These are phyloP conservation scores for Cutaneotrichosporon spelunceum DNA, from an alignment of 1,284 basidiomycete species.

Conservation along the genomic window DNA sequence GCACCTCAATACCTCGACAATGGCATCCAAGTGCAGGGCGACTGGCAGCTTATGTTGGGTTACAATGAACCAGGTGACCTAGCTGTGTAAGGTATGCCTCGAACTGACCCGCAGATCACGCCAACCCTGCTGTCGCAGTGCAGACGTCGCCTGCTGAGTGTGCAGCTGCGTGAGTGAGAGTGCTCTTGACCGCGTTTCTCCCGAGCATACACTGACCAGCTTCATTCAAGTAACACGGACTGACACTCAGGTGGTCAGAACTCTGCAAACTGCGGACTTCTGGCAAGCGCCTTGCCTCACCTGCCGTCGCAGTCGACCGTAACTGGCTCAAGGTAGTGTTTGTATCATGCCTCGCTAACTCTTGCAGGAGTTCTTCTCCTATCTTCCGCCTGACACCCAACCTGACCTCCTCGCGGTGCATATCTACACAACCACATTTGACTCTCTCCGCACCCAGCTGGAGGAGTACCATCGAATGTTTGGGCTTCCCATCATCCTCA, in stretches of 20 bases:
- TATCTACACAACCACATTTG: constrained; percentile 48
- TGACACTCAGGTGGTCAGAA: constrained; percentile 32
- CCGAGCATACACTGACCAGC: too few species aligned
- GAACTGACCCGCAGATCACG: constrained; percentile 31
- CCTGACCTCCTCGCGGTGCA: constrained; percentile 44
- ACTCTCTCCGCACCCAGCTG: constrained; percentile 31
- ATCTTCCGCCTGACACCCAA: constrained; percentile 28
- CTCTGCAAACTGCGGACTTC: constrained; percentile 31
- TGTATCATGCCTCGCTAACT: not conserved
- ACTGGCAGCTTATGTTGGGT: constrained; percentile 36
- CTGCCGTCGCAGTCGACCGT: constrained; percentile 36
- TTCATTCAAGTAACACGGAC: not conserved
- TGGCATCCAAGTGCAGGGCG: constrained; percentile 30
- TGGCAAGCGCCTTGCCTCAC: constrained; percentile 37
- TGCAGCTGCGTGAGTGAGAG: constrained; percentile 29
- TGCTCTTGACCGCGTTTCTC: too few species aligned
- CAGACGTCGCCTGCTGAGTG: constrained; percentile 28
- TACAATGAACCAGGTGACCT: constrained; percentile 48
- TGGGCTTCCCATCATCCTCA: constrained; percentile 41
- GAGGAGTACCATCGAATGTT: constrained; percentile 30
- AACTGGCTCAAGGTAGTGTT: constrained; percentile 40
- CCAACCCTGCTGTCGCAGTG: constrained; percentile 32
- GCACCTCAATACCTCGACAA: constrained; percentile 39
- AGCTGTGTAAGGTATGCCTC: not conserved
- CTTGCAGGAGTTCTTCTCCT: constrained; percentile 26